phyloP scores from a whole-genome alignment of 441 rosid genomes.

The Erodium moschatum region DNA sequence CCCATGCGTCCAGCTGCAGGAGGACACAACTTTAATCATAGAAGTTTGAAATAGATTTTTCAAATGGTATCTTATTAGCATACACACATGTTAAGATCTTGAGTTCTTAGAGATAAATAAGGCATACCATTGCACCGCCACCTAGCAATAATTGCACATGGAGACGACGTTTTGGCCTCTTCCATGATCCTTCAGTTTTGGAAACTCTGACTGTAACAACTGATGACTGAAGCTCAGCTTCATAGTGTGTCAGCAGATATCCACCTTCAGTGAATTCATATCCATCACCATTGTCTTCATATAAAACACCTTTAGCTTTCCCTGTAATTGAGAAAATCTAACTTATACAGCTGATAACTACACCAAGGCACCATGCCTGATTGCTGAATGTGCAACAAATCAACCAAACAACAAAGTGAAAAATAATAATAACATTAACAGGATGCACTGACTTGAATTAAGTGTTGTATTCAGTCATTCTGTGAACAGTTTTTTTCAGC shows the following conservation, averaged over 20 bases:
- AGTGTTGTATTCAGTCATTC: not conserved
- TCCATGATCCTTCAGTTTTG: conserved; percentile 73
- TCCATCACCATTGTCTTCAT: conserved; percentile 90
- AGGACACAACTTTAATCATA: conserved; percentile 18
- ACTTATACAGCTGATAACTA: conserved; percentile 2
- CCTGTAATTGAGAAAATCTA: conserved; percentile 38
- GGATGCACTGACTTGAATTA: not conserved
- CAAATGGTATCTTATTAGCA: not conserved
- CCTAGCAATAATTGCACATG: conserved; percentile 67
- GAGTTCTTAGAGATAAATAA: conserved; percentile 13
- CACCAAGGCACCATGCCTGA: conserved; percentile 1
- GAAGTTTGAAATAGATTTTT: conserved; percentile 5
- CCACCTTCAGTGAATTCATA: conserved; percentile 61
- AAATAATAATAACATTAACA: conserved; percentile 1
- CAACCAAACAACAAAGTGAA: not conserved
- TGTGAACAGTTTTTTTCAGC: not conserved
- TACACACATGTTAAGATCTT: not conserved
- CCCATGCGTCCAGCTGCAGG: conserved; percentile 71
- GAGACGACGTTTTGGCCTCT: conserved; percentile 76
- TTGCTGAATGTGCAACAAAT: not conserved
- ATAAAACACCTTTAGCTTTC: conserved; percentile 64
- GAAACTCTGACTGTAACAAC: conserved; percentile 54
- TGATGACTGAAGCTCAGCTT: conserved; percentile 56
- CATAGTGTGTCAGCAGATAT: conserved; percentile 55
- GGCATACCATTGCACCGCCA: conserved; percentile 68